Conservation (phyloP, 164 flowering plant genomes). For the Hamamelis virginiana region DNA sequence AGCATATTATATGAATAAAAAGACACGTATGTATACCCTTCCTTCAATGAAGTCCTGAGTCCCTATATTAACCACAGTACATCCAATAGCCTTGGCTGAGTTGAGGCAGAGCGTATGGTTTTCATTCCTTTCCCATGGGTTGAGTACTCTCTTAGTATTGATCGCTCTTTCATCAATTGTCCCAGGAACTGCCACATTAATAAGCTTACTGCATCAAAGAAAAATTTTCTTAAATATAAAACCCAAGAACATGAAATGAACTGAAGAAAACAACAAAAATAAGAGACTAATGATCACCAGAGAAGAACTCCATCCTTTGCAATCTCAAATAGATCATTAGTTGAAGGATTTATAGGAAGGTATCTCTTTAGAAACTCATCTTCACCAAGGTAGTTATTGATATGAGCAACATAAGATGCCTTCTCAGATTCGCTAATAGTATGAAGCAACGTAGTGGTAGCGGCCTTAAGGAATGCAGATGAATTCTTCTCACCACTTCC, state of each 20-base stretch:
- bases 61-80: slow-evolving; percentile 83
- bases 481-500: slow-evolving; percentile 69
- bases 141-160: slow-evolving; percentile 68
- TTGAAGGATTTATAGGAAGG: slow-evolving; percentile 73
- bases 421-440: slow-evolving; percentile 89
- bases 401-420: slow-evolving; percentile 81
- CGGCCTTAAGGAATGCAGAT: slow-evolving; percentile 80
- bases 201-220: slow-evolving; percentile 66
- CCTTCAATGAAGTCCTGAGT: slow-evolving; percentile 81
- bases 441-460: slow-evolving; percentile 83
- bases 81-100: slow-evolving; percentile 86
- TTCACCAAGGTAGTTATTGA: slow-evolving; percentile 72
- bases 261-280: neutral
- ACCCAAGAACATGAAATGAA: too few species aligned
- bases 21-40: slow-evolving; percentile 43
- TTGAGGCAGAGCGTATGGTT: slow-evolving; percentile 83
- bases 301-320: slow-evolving; percentile 90
- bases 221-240: neutral
- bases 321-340: slow-evolving; percentile 82
- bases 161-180: slow-evolving; percentile 86
- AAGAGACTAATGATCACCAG: slow-evolving; percentile 42
- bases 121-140: slow-evolving; percentile 92
- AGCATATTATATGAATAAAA: slow-evolving; percentile 2
- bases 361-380: slow-evolving; percentile 68
- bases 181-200: slow-evolving; percentile 85